Evolutionary conservation across 1,284 basidiomycete genomes (phyloP).

Genomic region (Irpex sp.): DNA sequence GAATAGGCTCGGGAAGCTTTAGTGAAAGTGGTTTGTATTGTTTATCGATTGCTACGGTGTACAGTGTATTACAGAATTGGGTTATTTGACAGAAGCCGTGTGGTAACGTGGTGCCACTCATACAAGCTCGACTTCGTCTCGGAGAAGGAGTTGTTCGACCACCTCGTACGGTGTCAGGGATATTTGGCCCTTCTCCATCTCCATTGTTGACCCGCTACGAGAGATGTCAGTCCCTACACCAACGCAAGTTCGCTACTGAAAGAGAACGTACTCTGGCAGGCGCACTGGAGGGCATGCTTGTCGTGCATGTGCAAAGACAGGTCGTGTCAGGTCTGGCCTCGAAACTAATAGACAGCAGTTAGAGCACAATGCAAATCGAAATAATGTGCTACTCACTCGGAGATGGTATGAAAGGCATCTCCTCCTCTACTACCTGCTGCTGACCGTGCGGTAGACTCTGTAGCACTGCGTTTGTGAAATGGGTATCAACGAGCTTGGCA

Average conservation of each 20-base stretch:
- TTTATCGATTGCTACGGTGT: background rate
- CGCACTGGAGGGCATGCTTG: conserved; percentile 65
- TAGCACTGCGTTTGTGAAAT: conserved; percentile 72
- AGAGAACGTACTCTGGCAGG: conserved; percentile 64
- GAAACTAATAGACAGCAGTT: conserved; percentile 49
- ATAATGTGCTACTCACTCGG: conserved; percentile 60
- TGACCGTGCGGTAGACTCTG: conserved; percentile 69
- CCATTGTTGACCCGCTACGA: conserved; percentile 55
- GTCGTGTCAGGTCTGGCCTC: conserved; percentile 66
- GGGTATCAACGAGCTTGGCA: conserved; percentile 56
- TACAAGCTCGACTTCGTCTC: conserved; percentile 72
- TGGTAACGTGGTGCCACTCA: conserved; percentile 23
- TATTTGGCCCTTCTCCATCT: conserved; percentile 69
- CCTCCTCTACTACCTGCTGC: conserved; percentile 74
- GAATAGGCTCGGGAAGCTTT: background rate
- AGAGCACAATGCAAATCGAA: background rate
- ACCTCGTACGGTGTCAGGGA: conserved; percentile 66
- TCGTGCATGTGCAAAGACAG: conserved; percentile 79
- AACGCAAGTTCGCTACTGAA: background rate
- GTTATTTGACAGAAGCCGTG: background rate
- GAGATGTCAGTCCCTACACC: background rate
- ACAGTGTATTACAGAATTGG: background rate
- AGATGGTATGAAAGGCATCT: conserved; percentile 61
- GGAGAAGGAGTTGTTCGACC: conserved; percentile 64
- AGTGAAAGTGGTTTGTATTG: background rate